Percentiles rank a stretch among this genome's conserved stretches.
Evolutionary conservation across 2,329 filamentous ascomycete genomes (phyloP).

Genomic region (Fusarium tupiense): DNA sequence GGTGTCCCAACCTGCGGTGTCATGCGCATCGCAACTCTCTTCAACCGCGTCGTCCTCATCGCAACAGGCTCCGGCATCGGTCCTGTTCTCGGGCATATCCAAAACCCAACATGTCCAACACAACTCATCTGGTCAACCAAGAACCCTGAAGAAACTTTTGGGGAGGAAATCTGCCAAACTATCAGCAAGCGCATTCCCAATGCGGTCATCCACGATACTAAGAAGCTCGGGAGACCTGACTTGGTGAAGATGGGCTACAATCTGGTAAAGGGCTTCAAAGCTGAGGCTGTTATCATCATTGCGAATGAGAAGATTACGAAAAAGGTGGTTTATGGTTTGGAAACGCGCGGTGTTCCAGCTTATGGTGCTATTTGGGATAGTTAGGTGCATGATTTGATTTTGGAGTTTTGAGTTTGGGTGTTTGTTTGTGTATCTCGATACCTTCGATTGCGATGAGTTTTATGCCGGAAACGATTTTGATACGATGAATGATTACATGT

Average conservation of each 20-base stretch:
- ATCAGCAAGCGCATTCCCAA: constrained; percentile 67
- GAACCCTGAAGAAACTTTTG: constrained; percentile 70
- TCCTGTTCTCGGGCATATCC: constrained; percentile 69
- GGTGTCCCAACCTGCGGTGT: constrained; percentile 75
- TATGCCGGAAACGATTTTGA: neutral
- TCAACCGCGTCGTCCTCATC: constrained; percentile 73
- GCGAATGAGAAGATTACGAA: constrained; percentile 74
- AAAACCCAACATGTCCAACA: constrained; percentile 57
- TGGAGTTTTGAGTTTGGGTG: neutral
- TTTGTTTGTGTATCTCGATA: neutral
- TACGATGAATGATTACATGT: constrained; percentile 19
- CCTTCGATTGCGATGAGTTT: neutral
- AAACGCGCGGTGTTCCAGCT: constrained; percentile 71
- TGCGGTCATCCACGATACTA: constrained; percentile 75
- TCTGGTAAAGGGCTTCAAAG: constrained; percentile 62
- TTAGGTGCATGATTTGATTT: constrained; percentile 20
- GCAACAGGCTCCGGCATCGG: constrained; percentile 80
- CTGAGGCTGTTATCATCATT: constrained; percentile 79
- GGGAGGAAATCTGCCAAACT: constrained; percentile 62
- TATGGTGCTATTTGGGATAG: constrained; percentile 80
- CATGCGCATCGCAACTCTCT: constrained; percentile 72
- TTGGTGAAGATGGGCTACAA: constrained; percentile 61
- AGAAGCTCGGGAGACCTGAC: constrained; percentile 67
- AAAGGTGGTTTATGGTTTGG: constrained; percentile 74
- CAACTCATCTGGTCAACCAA: constrained; percentile 77